Evolutionary conservation across 257 asterid species (phyloP), one percentile per base, ranked within the genome.

Genomic region (Anisodus tanguticus): DNA sequence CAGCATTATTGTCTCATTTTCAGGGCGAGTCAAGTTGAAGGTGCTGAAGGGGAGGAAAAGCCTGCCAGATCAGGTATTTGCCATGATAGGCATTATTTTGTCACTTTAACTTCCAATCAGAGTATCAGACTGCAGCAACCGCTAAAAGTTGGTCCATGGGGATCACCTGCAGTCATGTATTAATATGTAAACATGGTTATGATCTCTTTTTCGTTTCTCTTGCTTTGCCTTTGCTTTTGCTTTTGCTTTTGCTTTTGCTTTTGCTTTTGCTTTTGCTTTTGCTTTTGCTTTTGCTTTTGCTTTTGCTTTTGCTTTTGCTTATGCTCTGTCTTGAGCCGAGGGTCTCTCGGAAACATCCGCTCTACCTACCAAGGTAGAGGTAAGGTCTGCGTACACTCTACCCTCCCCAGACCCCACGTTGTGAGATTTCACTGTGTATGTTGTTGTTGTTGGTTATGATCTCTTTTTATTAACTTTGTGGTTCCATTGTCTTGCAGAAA

Each of bases 401-500:
- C 35, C 35, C 35, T 31, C 1, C 2, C 35, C 35, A 31, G 35
- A 31, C 35, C 31, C 1, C 35, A 31, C 35, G 35, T 31, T 31
- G 35, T 31, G 35, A 1, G 35, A 31, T 31, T 31, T 31, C 35
- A 31, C 35, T 31, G 35, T 1, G 35, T 31, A 31, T 31, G 35
- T 31, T 31, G 35, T 31, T 31, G 1, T 31, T 31, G 35, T n/a
- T 83, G 66, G 35, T 82, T 22, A 64, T 49, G 82, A 22, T 67
- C 67, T 22, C 69, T 79, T 72, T 78, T 83, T 41, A 41, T 59
- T 35, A 57, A 4, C 74, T 83, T 69, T 69, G 72, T 68, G 35
- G 39, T 86, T 83, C 49, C 31, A 8, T 69, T 80, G 64, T 81
- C 16, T 83, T 82, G 49, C 91, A 94, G 94, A 89, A 72, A 83